These are phyloP conservation scores for Reticulascus tulasneorum DNA, from an alignment of 2,329 filamentous ascomycete species.

Conservation along the genomic window DNA sequence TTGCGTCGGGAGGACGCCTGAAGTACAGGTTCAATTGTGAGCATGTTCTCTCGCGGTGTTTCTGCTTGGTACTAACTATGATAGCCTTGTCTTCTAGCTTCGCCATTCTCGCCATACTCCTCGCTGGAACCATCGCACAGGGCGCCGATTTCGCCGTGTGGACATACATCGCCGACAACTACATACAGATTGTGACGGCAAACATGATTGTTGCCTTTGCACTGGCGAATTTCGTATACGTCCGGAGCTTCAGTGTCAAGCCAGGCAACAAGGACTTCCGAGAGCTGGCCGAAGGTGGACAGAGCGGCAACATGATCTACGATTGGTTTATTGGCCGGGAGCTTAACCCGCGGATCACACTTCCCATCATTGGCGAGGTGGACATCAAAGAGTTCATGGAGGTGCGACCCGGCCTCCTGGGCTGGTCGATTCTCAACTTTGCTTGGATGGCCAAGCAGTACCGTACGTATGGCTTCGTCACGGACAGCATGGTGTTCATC, in stretches of 20 bases:
- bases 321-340: constrained; percentile 95
- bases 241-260: constrained; percentile 77
- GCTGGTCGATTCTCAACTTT: constrained; percentile 82
- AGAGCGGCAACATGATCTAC: constrained; percentile 81
- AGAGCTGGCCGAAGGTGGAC: constrained; percentile 76
- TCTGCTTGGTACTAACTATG: background rate
- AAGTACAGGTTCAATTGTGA: constrained; percentile 79
- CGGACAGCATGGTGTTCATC: constrained; percentile 80
- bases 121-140: constrained; percentile 69
- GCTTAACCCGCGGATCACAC: constrained; percentile 78
- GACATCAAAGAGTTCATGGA: constrained; percentile 91
- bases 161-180: constrained; percentile 92
- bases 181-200: constrained; percentile 76
- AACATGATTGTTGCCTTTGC: constrained; percentile 73
- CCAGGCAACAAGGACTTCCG: constrained; percentile 67
- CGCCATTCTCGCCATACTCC: constrained; percentile 65
- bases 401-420: constrained; percentile 84
- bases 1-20: constrained; percentile 68
- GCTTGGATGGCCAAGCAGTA: constrained; percentile 87
- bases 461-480: constrained; percentile 75
- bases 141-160: constrained; percentile 83
- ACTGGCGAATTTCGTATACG: constrained; percentile 75
- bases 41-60: constrained; percentile 9
- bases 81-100: constrained; percentile 73
- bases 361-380: constrained; percentile 78